A percentile compares a stretch with the other conserved stretches of the same genome.
Conservation (phyloP, 2,329 filamentous ascomycete genomes). For the Fonsecaea multimorphosa region DNA sequence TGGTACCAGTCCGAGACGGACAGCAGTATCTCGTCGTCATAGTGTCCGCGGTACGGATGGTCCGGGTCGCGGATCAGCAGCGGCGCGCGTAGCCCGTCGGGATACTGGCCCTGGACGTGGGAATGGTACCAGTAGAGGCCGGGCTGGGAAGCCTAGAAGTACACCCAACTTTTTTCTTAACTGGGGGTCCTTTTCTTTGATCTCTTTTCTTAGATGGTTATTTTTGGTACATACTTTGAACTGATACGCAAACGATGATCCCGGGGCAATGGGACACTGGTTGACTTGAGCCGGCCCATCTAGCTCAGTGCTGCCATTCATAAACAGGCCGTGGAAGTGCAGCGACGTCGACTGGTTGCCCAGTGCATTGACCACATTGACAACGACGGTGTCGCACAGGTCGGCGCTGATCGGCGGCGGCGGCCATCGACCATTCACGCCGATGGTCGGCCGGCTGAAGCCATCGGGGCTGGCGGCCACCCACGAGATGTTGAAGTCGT, state of each 20-base stretch:
- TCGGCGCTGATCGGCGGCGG: conserved; percentile 74
- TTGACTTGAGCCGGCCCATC: conserved; percentile 72
- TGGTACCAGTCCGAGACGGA: conserved; percentile 81
- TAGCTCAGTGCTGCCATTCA: conserved; percentile 76
- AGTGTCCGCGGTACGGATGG: conserved; percentile 59
- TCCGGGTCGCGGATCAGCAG: conserved; percentile 67
- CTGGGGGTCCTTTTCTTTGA: background rate
- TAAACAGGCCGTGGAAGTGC: conserved; percentile 79
- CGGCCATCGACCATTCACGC: conserved; percentile 77
- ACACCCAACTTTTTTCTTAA: background rate
- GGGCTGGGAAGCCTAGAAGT: conserved; percentile 5
- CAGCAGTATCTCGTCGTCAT: conserved; percentile 67
- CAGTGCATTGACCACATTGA: conserved; percentile 71
- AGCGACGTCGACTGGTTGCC: conserved; percentile 68
- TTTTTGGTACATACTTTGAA: conserved; percentile 58
- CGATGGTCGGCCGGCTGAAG: conserved; percentile 60
- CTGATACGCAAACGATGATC: conserved; percentile 67
- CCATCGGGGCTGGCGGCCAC: conserved; percentile 62
- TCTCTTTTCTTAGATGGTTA: conserved; percentile 41
- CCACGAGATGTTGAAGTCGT: conserved; percentile 63
- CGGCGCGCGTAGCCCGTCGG: conserved; percentile 70
- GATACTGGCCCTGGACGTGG: conserved; percentile 61
- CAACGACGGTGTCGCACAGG: conserved; percentile 72
- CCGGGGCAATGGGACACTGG: conserved; percentile 71
- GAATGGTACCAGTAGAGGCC: conserved; percentile 72